phyloP scores from a whole-genome alignment of 345 rosid species.

The Eucalyptus leucophloia region DNA sequence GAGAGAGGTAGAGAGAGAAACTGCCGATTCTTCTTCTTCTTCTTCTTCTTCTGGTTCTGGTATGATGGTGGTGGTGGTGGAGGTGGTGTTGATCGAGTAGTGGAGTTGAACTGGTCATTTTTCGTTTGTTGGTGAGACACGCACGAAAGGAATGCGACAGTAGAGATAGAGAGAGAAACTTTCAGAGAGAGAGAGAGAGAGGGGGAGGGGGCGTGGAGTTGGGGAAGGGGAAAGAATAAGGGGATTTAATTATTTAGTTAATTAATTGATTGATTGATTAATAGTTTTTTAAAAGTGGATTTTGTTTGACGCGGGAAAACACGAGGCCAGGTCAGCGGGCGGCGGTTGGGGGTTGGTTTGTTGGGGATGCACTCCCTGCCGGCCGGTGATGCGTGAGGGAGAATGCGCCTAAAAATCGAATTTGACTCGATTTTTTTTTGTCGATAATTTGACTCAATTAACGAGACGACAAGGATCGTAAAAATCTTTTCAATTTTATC shows the following conservation, averaged over 20 bases:
- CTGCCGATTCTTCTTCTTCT: neutral
- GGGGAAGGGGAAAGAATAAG: slow-evolving; percentile 17
- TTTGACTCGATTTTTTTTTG: too few species aligned
- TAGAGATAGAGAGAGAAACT: neutral
- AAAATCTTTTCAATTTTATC: too few species aligned
- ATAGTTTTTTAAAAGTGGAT: neutral
- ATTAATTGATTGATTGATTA: neutral
- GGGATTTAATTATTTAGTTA: neutral
- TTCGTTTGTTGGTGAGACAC: slow-evolving; percentile 11
- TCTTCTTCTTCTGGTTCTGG: neutral
- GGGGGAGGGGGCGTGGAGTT: slow-evolving; percentile 1
- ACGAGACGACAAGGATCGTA: too few species aligned
- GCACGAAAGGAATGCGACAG: slow-evolving; percentile 30
- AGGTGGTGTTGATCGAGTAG: neutral
- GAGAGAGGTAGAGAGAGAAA: neutral
- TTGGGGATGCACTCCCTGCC: neutral
- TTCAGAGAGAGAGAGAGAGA: neutral
- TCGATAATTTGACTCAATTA: too few species aligned
- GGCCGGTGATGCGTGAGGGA: neutral
- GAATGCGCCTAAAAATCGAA: too few species aligned
- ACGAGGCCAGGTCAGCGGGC: slow-evolving; percentile 8
- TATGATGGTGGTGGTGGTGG: neutral
- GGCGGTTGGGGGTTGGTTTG: neutral
- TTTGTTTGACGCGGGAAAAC: slow-evolving; percentile 32
- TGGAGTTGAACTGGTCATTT: slow-evolving; percentile 36